These are phyloP conservation scores for Cardamine occulta DNA, from an alignment of 345 rosid species.

Conservation along the genomic window DNA sequence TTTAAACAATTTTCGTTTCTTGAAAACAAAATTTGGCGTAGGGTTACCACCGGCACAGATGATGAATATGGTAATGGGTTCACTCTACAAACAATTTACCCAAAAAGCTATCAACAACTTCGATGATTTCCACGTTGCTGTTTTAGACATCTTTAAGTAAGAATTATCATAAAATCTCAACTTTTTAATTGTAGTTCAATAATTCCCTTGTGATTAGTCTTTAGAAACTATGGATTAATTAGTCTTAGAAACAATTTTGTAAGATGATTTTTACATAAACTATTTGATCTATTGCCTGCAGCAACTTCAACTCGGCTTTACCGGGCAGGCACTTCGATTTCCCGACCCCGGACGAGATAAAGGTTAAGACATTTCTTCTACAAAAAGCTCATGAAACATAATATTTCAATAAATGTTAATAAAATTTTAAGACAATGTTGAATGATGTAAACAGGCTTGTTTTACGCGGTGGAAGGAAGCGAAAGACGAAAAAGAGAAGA, in stretches of 20 bases:
- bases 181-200: neutral
- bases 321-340: conserved; percentile 90
- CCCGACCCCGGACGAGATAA: conserved; percentile 52
- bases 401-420: neutral
- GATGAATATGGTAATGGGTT: conserved; percentile 62
- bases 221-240: neutral
- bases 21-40: conserved; percentile 5
- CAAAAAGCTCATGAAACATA: neutral
- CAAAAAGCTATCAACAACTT: conserved; percentile 55
- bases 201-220: neutral
- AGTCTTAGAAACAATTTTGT: too few relatives aligned
- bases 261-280: neutral
- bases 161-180: conserved; percentile 1
- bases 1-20: too few relatives aligned
- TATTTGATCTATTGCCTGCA: conserved; percentile 36
- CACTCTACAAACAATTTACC: conserved; percentile 63
- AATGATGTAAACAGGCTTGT: conserved; percentile 47
- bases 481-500: conserved; percentile 38
- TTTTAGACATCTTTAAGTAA: conserved; percentile 83
- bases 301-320: conserved; percentile 80
- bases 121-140: conserved; percentile 70
- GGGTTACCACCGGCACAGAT: conserved; percentile 64
- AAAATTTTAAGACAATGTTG: neutral
- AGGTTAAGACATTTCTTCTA: conserved; percentile 48
- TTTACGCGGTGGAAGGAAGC: conserved; percentile 50